Percentiles rank a stretch among this genome's conserved stretches.
phyloP scores from a whole-genome alignment of 345 rosid genomes.

The Brassica nigra region DNA sequence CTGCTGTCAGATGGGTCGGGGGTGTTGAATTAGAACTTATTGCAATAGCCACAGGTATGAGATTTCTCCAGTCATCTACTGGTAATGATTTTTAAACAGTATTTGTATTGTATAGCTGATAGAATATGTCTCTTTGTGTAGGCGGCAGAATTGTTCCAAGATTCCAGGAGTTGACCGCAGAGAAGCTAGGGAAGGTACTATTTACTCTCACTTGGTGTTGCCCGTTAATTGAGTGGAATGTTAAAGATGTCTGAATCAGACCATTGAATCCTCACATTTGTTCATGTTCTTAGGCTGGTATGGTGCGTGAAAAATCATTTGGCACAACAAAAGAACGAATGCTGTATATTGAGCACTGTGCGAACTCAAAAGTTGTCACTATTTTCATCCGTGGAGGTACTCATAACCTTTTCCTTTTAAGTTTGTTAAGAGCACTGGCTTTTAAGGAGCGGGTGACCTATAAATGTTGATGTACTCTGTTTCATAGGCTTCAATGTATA shows the following conservation, averaged over 20 bases:
- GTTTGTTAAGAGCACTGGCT: background rate
- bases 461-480: background rate
- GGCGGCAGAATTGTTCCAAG: conserved; percentile 99
- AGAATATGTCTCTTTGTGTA: conserved; percentile 16
- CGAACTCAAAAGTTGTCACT: conserved; percentile 67
- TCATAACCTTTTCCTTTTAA: background rate
- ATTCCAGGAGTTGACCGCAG: conserved; percentile 94
- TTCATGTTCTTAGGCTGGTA: conserved; percentile 60
- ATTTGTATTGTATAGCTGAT: background rate
- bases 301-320: conserved; percentile 62
- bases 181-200: conserved; percentile 85
- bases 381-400: conserved; percentile 96
- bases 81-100: background rate
- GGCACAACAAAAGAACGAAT: conserved; percentile 65
- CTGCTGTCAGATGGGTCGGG: conserved; percentile 99
- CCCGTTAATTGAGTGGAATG: background rate
- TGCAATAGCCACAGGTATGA: conserved; percentile 92
- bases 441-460: background rate
- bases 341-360: conserved; percentile 67
- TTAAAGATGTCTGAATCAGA: background rate
- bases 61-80: background rate
- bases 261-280: background rate
- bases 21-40: conserved; percentile 98
- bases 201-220: conserved; percentile 19
- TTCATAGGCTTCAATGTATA: conserved; percentile 4